Conservation (phyloP, 1,284 basidiomycete genomes). For the Boletus smithii region DNA sequence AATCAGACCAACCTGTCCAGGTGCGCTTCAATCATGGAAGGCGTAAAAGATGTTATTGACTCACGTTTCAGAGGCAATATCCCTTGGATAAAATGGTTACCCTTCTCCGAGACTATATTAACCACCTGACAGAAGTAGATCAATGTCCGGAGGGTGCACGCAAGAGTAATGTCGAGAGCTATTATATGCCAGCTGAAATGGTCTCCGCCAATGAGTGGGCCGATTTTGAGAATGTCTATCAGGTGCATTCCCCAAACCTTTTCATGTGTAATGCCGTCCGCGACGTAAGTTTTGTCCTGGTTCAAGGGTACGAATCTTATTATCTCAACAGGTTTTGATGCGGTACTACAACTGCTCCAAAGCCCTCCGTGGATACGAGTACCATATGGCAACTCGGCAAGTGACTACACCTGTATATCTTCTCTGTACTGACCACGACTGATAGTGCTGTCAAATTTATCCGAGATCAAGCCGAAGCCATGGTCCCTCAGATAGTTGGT, state of each 20-base stretch:
- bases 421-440: slow-evolving; percentile 7
- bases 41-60: slow-evolving; percentile 1
- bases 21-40: slow-evolving; percentile 12
- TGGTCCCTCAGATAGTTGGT: slow-evolving; percentile 33
- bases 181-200: slow-evolving; percentile 64
- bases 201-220: slow-evolving; percentile 71
- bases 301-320: slow-evolving; percentile 6
- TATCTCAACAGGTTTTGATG: slow-evolving; percentile 62
- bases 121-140: slow-evolving; percentile 50
- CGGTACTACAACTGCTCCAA: slow-evolving; percentile 89
- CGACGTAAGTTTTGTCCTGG: slow-evolving; percentile 49
- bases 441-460: slow-evolving; percentile 80
- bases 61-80: slow-evolving; percentile 26
- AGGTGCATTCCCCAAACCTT: slow-evolving; percentile 85
- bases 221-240: slow-evolving; percentile 87
- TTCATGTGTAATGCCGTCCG: slow-evolving; percentile 79
- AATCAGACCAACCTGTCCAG: slow-evolving; percentile 10
- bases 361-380: slow-evolving; percentile 75
- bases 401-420: slow-evolving; percentile 22
- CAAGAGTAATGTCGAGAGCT: slow-evolving; percentile 39
- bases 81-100: slow-evolving; percentile 50
- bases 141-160: slow-evolving; percentile 35
- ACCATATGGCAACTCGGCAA: slow-evolving; percentile 83
- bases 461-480: slow-evolving; percentile 68
- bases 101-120: slow-evolving; percentile 61